Conservation (phyloP, 1,284 basidiomycete species). For the Ustilago bromivora region DNA sequence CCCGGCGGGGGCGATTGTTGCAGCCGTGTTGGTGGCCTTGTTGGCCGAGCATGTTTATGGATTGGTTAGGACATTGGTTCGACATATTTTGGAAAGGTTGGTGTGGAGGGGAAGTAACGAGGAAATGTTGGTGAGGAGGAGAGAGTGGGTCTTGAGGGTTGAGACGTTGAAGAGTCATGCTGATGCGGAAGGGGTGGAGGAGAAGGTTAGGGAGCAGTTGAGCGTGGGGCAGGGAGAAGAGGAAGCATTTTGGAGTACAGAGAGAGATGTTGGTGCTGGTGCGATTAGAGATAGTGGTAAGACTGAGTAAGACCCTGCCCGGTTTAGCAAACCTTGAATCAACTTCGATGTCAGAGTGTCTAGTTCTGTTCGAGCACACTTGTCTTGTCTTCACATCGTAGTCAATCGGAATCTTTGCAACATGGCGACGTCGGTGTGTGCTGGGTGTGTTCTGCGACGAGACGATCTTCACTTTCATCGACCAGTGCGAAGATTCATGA, state of each 20-base stretch:
- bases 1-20: slow-evolving; percentile 52
- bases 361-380: too few species aligned
- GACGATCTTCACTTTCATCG: too few species aligned
- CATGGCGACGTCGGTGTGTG: too few species aligned
- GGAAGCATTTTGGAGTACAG: slow-evolving; percentile 41
- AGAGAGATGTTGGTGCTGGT: slow-evolving; percentile 38
- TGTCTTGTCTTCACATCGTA: too few species aligned
- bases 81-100: slow-evolving; percentile 60
- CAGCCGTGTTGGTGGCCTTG: slow-evolving; percentile 61
- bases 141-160: slow-evolving; percentile 60
- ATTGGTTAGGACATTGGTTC: slow-evolving; percentile 44
- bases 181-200: slow-evolving; percentile 6
- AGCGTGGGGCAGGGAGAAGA: background rate
- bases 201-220: background rate
- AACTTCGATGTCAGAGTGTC: too few species aligned
- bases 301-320: slow-evolving; percentile 10
- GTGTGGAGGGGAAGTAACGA: slow-evolving; percentile 64
- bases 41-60: slow-evolving; percentile 64
- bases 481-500: too few species aligned
- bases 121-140: slow-evolving; percentile 54
- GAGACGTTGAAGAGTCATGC: slow-evolving; percentile 38
- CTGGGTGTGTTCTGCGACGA: too few species aligned
- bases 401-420: too few species aligned
- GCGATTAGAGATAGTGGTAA: slow-evolving; percentile 28
- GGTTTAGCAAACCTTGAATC: too few species aligned